Evolutionary conservation across 495 filamentous ascomycete genomes (phyloP).

Genomic region (Rostrohypoxylon terebratum): DNA sequence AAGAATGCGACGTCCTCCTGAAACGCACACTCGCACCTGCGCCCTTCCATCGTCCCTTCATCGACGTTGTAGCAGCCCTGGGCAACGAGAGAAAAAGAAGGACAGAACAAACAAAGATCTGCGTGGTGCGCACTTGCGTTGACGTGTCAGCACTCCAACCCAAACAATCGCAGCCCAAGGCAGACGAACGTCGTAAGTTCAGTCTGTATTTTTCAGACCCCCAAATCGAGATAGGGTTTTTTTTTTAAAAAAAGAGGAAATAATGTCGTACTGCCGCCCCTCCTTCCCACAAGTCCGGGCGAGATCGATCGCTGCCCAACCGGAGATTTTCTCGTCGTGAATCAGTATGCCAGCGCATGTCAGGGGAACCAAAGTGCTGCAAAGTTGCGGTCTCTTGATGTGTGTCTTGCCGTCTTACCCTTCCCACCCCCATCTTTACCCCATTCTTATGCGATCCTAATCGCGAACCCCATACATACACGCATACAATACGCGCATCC

Average conservation of each 20-base stretch:
- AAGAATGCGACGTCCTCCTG: neutral
- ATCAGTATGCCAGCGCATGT: neutral
- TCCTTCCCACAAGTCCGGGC: neutral
- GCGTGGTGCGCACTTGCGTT: neutral
- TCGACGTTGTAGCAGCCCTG: neutral
- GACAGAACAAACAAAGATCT: neutral
- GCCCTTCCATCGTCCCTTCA: neutral
- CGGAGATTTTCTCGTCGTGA: neutral
- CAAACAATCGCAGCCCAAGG: neutral
- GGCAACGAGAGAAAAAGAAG: neutral
- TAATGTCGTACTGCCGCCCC: neutral
- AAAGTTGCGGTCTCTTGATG: neutral
- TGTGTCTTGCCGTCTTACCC: neutral
- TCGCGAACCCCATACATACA: too few relatives aligned
- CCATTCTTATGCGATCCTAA: too few relatives aligned
- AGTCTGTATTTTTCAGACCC: too few relatives aligned
- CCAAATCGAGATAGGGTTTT: neutral
- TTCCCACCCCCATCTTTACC: neutral
- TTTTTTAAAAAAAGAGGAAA: neutral
- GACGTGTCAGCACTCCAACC: neutral
- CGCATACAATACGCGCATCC: neutral
- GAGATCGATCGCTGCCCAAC: slow-evolving; percentile 5
- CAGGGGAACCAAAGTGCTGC: neutral
- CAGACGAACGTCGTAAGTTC: neutral
- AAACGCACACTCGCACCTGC: neutral